Percentiles rank a stretch among this genome's conserved stretches.
Evolutionary conservation across 352 stramenopile genomes (phyloP).

Genomic region (Pythium chondricola): DNA sequence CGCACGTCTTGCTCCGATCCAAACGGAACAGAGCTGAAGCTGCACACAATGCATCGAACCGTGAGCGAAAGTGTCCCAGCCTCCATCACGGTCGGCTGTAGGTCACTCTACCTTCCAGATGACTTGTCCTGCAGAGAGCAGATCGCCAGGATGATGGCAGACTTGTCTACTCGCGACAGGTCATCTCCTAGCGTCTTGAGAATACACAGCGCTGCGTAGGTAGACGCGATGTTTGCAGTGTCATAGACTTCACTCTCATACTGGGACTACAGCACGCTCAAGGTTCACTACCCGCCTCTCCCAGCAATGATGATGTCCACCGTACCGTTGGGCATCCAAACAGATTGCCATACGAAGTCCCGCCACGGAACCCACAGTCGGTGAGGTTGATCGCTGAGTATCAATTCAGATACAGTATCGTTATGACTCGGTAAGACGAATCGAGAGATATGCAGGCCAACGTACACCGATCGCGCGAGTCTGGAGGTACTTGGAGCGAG

Average conservation of each 20-base stretch:
- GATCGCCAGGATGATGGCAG: constrained; percentile 51
- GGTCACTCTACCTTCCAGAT: constrained; percentile 42
- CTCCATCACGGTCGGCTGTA: not conserved
- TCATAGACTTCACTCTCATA: constrained; percentile 76
- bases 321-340: constrained; percentile 39
- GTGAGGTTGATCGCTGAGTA: constrained; percentile 54
- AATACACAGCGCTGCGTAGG: constrained; percentile 79
- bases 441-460: not conserved
- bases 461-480: constrained; percentile 51
- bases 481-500: constrained; percentile 68
- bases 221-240: constrained; percentile 80
- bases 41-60: constrained; percentile 11
- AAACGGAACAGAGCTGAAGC: constrained; percentile 59
- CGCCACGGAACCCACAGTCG: constrained; percentile 73
- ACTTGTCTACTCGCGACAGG: constrained; percentile 65
- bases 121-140: constrained; percentile 68
- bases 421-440: too few species aligned
- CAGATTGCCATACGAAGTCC: constrained; percentile 54
- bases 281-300: not conserved
- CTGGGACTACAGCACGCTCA: too few species aligned
- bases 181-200: constrained; percentile 82
- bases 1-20: constrained; percentile 86
- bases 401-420: too few species aligned
- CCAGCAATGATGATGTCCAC: not conserved
- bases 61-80: not conserved